Evolutionary conservation across 2,329 filamentous ascomycete species (phyloP).

Genomic region (Neofusicoccum cordaticola): DNA sequence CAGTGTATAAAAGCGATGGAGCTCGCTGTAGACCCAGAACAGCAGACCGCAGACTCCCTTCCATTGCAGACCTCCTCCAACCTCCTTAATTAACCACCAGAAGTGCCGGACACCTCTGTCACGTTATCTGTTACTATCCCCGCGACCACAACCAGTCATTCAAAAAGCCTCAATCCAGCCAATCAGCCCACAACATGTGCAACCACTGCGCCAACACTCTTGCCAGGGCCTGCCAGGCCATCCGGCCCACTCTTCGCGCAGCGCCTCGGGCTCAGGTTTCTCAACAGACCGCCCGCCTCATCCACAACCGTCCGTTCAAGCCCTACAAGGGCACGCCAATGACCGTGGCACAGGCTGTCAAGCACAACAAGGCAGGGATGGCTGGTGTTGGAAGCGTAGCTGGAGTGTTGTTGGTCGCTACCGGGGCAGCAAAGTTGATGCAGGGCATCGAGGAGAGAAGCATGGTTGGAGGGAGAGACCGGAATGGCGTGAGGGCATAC

Average conservation of each 20-base stretch:
- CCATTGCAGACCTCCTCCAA: not conserved
- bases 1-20: not conserved
- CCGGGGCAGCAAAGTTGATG: not conserved
- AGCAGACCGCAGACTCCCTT: not conserved
- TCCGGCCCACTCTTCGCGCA: not conserved
- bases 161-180: not conserved
- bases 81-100: not conserved
- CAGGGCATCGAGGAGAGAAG: not conserved
- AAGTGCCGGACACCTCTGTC: slow-evolving; percentile 11
- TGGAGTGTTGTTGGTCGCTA: not conserved
- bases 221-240: not conserved
- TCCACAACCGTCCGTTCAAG: slow-evolving; percentile 1
- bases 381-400: not conserved
- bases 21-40: not conserved
- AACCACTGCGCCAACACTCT: not conserved
- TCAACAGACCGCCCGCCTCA: not conserved
- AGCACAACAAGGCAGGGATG: not conserved
- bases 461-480: not conserved
- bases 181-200: not conserved
- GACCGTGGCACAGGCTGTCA: not conserved
- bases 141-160: not conserved
- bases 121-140: not conserved
- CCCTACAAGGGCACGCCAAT: slow-evolving; percentile 4
- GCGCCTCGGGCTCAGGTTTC: not conserved
- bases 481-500: not conserved